Evolutionary conservation across 768 basidiomycete genomes (phyloP), one percentile per base, ranked within the genome.

Genomic region (Agrocybe praecox): DNA sequence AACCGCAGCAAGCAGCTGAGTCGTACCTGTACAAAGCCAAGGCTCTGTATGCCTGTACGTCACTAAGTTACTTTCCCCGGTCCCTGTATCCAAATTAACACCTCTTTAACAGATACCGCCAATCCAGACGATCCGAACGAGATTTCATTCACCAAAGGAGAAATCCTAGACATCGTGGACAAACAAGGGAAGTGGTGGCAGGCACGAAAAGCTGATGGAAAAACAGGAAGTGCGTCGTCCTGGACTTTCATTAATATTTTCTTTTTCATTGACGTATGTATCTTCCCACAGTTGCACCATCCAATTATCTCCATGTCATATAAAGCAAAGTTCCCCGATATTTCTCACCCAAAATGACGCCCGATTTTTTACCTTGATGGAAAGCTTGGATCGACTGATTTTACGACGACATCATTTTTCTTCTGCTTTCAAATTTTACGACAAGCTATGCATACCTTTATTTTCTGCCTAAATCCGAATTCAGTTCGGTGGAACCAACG

Each of bases 131-230:
- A 99, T 71, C 92, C 96, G 12, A 97, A 92, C 67, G 97, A 99
- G 74, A 90, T 99, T 40, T 92, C 92, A 47, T 98, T 99, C 72
- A 67, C 76, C 50, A 98, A 98, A 71, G 94, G 94, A 52, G 96
- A 98, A 67, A 78, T 94, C 40, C 83, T 98, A 60, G 94, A 97
- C 60, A 90, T 98, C 53, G 71, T 95, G 55, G 96, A 98, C 74
- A 94, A 93, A 73, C 86, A 92, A 65, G 92, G 92, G 49, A 92
- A 94, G 68, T 94, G 93, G 93, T 95, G 93, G 93, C 92, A 92
- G 66, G 90, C 92, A 33, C 86, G 75, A 67, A 94, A 90, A 73
- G 64, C 79, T 17, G 93, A 95, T 68, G 93, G 91, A 51, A 69
- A 77, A 44, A 67, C 84, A 62, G 91, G 91, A 77, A 93, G 91